phyloP scores from a whole-genome alignment of 768 basidiomycete species.

The Termitomyces sp. region DNA sequence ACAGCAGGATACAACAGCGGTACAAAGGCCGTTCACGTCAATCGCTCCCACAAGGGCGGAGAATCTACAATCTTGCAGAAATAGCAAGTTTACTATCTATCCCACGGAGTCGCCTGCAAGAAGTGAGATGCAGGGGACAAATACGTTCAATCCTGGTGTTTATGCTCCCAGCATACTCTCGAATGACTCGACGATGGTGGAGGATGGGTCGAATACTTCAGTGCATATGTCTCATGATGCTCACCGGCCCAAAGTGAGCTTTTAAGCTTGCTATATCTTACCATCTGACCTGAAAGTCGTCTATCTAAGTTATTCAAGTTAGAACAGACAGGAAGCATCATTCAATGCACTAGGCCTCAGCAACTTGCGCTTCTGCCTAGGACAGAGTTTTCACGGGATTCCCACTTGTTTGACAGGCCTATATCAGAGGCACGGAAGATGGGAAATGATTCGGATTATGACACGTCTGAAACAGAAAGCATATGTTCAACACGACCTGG shows the following conservation, averaged over 20 bases:
- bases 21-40: background rate
- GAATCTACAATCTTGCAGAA: background rate
- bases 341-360: background rate
- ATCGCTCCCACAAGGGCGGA: background rate
- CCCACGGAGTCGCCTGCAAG: background rate
- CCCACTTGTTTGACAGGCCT: too few species aligned
- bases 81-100: background rate
- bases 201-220: background rate
- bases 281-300: background rate
- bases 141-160: background rate
- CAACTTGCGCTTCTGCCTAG: background rate
- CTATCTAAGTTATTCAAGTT: background rate
- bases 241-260: background rate
- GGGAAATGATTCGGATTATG: background rate
- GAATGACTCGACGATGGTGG: background rate
- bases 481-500: background rate
- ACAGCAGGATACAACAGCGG: background rate
- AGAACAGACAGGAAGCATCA: background rate
- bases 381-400: background rate
- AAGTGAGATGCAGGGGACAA: background rate
- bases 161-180: background rate
- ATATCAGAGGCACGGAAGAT: background rate
- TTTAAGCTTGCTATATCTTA: background rate
- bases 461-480: background rate
- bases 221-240: background rate